Base-by-base conservation (phyloP, 2,329 filamentous ascomycete genomes). In the Phyllosticta citribraziliensis region DNA sequence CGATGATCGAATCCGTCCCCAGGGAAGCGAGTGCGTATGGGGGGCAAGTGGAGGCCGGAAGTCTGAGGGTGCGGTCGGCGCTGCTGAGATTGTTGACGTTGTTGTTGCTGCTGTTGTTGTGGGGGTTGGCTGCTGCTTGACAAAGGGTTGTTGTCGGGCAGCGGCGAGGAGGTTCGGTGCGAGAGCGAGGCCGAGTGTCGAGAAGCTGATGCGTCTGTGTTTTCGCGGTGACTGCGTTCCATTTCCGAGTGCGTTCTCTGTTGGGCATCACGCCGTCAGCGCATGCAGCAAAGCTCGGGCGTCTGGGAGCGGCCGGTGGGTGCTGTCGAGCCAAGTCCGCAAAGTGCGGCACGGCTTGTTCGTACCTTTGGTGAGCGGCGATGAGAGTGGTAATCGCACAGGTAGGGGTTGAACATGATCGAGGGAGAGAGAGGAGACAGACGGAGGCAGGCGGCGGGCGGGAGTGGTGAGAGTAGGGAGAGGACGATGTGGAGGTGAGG, bases 1-100 rank as follows among this genome's bases (percentile, higher is more conserved):
- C 82, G 74, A 64, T 76, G 81, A 64, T 85, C 83, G 53, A 78
- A 73, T 3, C 82, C 82, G 72, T 84, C 80, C n/a, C 82, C 79
- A 14, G 74, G 69, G 64, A 71, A 80, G 59, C 59, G 59, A 17
- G 27, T 64, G 24, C 55, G 60, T 9, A 63, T 17, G 3, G 56
- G 64, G 11, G 69, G 67, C 10, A 68, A 67, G 60, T 67, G 68
- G 30, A 68, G 63, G 19, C 66, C 64, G 40, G 66, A 66, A 40
- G 63, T 58, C 17, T 65, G 64, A 8, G 61, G 61, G 33, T 66
- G 63, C 27, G n/a, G 61, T 59, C 57, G 51, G 47, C 33, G 33
- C 12, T 22, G 58, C 51, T 52, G 56, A 33, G 53, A 25, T 58
- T 40, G 60, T 35, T 17, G 60, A 33, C 12, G 60, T 52, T 33